Evolutionary conservation across 1,139 yeast species (phyloP).

Genomic region (Diutina neorugosa): DNA sequence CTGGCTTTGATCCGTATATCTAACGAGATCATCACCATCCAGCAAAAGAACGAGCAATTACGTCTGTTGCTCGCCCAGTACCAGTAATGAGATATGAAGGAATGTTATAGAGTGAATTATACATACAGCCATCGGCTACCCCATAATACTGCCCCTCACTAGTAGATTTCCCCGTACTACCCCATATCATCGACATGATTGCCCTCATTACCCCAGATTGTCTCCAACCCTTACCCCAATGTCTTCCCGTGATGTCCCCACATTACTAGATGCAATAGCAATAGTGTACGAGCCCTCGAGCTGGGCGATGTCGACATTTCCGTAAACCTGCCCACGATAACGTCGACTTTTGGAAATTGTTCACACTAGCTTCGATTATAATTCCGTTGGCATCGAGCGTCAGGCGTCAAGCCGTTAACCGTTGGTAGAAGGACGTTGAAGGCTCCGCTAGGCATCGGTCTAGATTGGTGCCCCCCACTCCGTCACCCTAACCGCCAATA

Average conservation of each 20-base stretch:
- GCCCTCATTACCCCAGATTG: background rate
- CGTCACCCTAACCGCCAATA: background rate
- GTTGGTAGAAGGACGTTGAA: background rate
- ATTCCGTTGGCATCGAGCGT: too few relatives aligned
- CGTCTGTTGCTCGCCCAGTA: slow-evolving; percentile 9
- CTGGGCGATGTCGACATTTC: background rate
- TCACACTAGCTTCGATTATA: too few relatives aligned
- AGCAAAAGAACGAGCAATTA: slow-evolving; percentile 22
- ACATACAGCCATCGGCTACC: background rate
- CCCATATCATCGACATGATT: background rate
- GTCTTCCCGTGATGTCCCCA: background rate
- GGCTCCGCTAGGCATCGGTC: background rate
- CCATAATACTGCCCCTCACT: background rate
- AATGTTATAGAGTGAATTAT: background rate
- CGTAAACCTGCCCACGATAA: too few relatives aligned
- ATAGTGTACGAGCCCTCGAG: background rate
- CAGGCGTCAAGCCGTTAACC: background rate
- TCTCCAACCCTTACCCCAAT: background rate
- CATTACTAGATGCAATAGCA: background rate
- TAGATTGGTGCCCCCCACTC: background rate
- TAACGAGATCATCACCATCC: slow-evolving; percentile 26
- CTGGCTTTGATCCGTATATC: slow-evolving; percentile 32
- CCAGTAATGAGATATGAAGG: slow-evolving; percentile 3
- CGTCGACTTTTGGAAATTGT: too few relatives aligned
- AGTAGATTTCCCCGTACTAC: background rate